Evolutionary conservation across 768 basidiomycete species (phyloP), one percentile per base, ranked within the genome.

Genomic region (Gelatoporia subvermispora): DNA sequence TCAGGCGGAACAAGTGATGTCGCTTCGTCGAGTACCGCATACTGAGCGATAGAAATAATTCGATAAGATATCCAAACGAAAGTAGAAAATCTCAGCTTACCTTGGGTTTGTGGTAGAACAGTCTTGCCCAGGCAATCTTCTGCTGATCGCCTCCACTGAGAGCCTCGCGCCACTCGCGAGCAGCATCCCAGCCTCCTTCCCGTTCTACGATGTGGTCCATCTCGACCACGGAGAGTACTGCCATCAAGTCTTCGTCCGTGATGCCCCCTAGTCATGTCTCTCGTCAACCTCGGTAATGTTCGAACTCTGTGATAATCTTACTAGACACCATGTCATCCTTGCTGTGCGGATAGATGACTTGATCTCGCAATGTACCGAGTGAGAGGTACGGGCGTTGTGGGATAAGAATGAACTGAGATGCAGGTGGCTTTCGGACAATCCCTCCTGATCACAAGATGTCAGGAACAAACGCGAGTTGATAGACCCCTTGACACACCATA

Each of bases 301-400:
- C 15, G 16, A 41, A 43, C 2, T 28, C 41, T 10, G n/a, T 48
- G 17, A 35, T 40, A 22, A 25, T 22, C 16, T 20, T 63, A 88
- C 90, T 78, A 41, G 73, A 72, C 54, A 78, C 73, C 93, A 96
- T 96, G 45, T 90, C 81, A 34, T 72, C 72, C 54, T 79, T 79
- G 15, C 82, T 84, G 65, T 97, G 88, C 4, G 95, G 95, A 64
- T 99, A 99, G 43, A 92, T 96, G 56, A 99, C 80, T 66, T 99
- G 95, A 63, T 99, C 95, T 13, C 95, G 82, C 2, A 99, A 77
- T 0, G 93, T 98, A 4, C 95, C 95, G 17, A 90, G 73, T 1
- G 87, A 89, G n/a, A 97, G 77, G 65, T 97, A 98, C 2, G 95
- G 95, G 31, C 95, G 76, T 65, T 99, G 95, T 18, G 95, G 95